phyloP scores from a whole-genome alignment of 768 basidiomycete species.

The Serendipita sp. region DNA sequence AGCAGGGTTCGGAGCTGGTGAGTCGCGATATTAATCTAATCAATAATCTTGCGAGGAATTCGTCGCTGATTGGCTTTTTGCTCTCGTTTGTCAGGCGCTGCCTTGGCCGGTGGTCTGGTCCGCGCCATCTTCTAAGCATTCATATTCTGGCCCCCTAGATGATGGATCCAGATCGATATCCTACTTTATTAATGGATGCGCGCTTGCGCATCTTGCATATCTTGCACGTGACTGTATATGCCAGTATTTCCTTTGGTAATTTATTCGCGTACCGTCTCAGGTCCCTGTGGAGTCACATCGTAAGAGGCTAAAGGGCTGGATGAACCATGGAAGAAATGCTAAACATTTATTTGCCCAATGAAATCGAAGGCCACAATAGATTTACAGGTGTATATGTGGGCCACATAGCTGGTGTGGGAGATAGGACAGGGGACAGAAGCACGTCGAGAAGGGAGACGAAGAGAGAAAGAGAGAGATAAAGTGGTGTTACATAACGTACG shows the following conservation, averaged over 20 bases:
- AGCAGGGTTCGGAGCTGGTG: constrained; percentile 1
- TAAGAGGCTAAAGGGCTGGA: not conserved
- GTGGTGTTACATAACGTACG: no score
- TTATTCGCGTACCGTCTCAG: not conserved
- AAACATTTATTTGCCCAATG: not conserved
- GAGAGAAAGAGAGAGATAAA: no score
- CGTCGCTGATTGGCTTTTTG: not conserved
- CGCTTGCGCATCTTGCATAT: no score
- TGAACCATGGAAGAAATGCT: not conserved
- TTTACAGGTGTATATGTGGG: no score
- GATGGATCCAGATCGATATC: not conserved
- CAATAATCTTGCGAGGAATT: not conserved
- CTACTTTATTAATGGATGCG: not conserved
- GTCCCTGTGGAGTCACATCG: not conserved
- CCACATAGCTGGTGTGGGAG: no score
- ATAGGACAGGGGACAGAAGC: no score
- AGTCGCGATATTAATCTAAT: not conserved
- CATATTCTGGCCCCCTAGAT: not conserved
- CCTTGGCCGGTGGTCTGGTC: not conserved
- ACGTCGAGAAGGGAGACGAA: no score
- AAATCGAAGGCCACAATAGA: not conserved
- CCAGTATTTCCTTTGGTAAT: not conserved
- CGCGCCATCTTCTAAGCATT: constrained; percentile 1
- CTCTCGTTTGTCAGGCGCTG: not conserved
- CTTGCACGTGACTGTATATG: no score